phyloP scores from a whole-genome alignment of 805 yeast species.

The Metschnikowia noctiluminum region DNA sequence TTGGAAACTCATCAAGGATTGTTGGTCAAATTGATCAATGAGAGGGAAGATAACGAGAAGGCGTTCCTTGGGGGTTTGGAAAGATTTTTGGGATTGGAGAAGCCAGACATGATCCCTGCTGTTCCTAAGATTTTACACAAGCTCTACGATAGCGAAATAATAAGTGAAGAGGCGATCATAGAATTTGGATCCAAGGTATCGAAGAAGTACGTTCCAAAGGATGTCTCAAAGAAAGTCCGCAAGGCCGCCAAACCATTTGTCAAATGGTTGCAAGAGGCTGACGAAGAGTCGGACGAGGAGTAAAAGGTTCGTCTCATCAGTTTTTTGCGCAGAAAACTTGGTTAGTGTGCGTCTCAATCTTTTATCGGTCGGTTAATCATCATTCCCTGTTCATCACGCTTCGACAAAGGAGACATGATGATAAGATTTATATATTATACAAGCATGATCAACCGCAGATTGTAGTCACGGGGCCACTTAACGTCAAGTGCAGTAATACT shows the following conservation, averaged over 20 bases:
- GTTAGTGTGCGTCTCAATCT: not conserved
- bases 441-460: no score
- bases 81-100: conserved; percentile 81
- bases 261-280: conserved; percentile 94
- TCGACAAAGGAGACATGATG: no score
- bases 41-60: conserved; percentile 66
- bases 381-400: no score
- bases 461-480: no score
- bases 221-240: conserved; percentile 87
- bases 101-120: conserved; percentile 60
- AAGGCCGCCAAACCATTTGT: conserved; percentile 95
- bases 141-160: conserved; percentile 78
- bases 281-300: conserved; percentile 70
- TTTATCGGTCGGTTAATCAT: no score
- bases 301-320: conserved; percentile 20
- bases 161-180: conserved; percentile 76
- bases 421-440: no score
- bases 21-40: conserved; percentile 68
- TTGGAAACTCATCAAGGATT: conserved; percentile 78
- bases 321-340: not conserved
- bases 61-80: conserved; percentile 95
- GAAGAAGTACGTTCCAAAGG: conserved; percentile 91
- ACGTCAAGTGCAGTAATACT: no score
- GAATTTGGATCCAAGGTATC: conserved; percentile 90
- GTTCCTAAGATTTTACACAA: conserved; percentile 81